Percentiles rank a stretch among this genome's conserved stretches.
These are phyloP conservation scores for Plasmopara viticola DNA, from an alignment of 352 stramenopile species.

Conservation along the genomic window DNA sequence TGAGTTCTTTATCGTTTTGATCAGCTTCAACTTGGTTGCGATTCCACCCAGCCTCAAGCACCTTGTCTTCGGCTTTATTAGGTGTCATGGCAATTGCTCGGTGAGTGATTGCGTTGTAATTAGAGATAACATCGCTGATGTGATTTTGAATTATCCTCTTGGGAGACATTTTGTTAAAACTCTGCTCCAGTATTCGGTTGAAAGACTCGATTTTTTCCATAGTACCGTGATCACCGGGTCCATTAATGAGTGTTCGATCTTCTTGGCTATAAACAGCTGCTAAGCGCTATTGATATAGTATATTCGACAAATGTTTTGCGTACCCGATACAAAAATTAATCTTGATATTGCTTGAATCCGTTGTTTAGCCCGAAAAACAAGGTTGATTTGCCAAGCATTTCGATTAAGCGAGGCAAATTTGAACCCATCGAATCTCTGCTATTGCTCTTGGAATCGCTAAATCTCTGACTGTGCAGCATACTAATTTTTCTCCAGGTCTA, in stretches of 20 bases:
- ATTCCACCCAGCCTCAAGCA: conserved; percentile 1
- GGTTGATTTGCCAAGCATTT: neutral
- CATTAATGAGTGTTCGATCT: conserved; percentile 1
- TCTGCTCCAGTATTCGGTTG: neutral
- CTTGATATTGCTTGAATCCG: conserved; percentile 16
- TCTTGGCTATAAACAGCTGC: neutral
- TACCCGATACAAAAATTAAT: conserved; percentile 37
- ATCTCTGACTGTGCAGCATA: neutral
- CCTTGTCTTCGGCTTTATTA: conserved; percentile 14
- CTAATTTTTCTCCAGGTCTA: conserved; percentile 1
- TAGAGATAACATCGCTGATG: conserved; percentile 18
- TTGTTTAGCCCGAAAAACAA: neutral
- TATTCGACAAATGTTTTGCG: conserved; percentile 31
- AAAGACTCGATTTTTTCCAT: neutral
- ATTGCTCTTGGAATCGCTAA: neutral
- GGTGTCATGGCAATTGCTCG: conserved; percentile 12
- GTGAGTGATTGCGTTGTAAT: conserved; percentile 36
- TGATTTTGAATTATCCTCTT: conserved; percentile 1
- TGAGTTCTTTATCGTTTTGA: conserved; percentile 10
- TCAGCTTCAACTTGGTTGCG: neutral
- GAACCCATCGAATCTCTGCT: neutral
- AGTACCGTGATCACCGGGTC: neutral
- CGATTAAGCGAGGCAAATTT: neutral
- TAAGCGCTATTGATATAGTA: conserved; percentile 9
- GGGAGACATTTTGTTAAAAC: neutral